Conservation (phyloP, 495 filamentous ascomycete species). For the Annulohypoxylon nitens region DNA sequence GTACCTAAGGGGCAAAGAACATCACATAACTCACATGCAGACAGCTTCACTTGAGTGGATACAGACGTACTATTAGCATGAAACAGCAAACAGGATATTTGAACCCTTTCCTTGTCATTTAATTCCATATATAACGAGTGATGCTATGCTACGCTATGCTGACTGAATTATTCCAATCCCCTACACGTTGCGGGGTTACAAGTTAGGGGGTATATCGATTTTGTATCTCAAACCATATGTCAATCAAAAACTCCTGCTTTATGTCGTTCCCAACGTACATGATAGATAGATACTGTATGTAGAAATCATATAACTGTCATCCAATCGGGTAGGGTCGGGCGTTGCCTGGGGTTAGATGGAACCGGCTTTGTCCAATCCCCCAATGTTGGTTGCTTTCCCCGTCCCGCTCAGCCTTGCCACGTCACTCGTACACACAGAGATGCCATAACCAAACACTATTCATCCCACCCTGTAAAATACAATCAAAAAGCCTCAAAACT, state of each 20-base stretch:
- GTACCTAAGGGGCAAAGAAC: slow-evolving; percentile 15
- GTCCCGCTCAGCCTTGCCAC: slow-evolving; percentile 43
- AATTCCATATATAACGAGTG: slow-evolving; percentile 24
- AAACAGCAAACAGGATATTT: background rate
- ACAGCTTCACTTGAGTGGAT: background rate
- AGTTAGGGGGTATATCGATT: slow-evolving; percentile 29
- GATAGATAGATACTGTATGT: slow-evolving; percentile 24
- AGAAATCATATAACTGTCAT: slow-evolving; percentile 28
- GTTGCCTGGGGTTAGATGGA: slow-evolving; percentile 21
- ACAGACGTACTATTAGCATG: background rate
- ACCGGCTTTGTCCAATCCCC: slow-evolving; percentile 23
- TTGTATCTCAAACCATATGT: slow-evolving; percentile 11
- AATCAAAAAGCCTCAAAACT: slow-evolving; percentile 18
- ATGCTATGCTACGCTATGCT: slow-evolving; percentile 29
- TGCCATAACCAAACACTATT: slow-evolving; percentile 11
- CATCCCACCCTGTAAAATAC: slow-evolving; percentile 26
- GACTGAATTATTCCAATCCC: slow-evolving; percentile 14
- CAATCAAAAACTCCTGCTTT: slow-evolving; percentile 19
- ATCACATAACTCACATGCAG: background rate
- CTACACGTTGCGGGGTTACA: slow-evolving; percentile 9
- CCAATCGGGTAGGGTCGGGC: slow-evolving; percentile 42
- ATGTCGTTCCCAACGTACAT: slow-evolving; percentile 10
- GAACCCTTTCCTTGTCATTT: slow-evolving; percentile 14
- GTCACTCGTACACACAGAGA: slow-evolving; percentile 41
- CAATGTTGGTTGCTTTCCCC: slow-evolving; percentile 21